Conservation (phyloP, 176 grass and related monocot species). For the Rhipidocladum racemiflorum region DNA sequence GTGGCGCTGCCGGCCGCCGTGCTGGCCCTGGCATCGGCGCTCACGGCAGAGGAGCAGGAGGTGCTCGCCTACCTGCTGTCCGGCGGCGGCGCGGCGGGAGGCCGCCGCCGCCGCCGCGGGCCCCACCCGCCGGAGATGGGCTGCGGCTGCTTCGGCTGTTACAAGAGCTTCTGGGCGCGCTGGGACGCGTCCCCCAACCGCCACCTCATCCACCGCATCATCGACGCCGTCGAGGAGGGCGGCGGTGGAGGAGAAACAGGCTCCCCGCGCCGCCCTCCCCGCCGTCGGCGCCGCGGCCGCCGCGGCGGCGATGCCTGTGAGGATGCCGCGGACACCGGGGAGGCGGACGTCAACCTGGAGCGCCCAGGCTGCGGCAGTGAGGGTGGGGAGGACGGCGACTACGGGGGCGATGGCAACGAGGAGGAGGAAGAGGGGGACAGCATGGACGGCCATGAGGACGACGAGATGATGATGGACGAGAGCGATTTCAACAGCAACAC, state of each 20-base stretch:
- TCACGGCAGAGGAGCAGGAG: conserved; percentile 69
- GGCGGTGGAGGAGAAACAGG: not conserved
- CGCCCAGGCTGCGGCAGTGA: not conserved
- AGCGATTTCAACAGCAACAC: conserved; percentile 6
- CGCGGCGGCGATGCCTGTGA: not conserved
- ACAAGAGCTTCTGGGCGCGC: conserved; percentile 96
- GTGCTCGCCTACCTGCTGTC: conserved; percentile 85
- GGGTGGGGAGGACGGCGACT: conserved; percentile 11
- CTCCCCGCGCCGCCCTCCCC: not conserved
- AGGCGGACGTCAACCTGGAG: not conserved
- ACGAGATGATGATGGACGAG: conserved; percentile 5
- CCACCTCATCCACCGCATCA: conserved; percentile 87
- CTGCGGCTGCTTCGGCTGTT: conserved; percentile 95
- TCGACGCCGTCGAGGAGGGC: conserved; percentile 83
- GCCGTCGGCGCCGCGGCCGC: conserved; percentile 25
- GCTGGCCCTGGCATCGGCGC: conserved; percentile 49
- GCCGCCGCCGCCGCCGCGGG: conserved; percentile 20
- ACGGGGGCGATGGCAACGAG: conserved; percentile 37
- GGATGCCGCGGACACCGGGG: not conserved
- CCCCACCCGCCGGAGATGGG: conserved; percentile 68
- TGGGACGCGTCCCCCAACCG: conserved; percentile 94
- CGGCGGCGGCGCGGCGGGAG: not conserved
- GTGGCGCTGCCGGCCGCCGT: conserved; percentile 49
- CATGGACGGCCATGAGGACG: conserved; percentile 28
- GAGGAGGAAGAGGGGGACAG: conserved; percentile 15